phyloP scores from a whole-genome alignment of 2,329 filamentous ascomycete genomes.

The Microdochium nivale region DNA sequence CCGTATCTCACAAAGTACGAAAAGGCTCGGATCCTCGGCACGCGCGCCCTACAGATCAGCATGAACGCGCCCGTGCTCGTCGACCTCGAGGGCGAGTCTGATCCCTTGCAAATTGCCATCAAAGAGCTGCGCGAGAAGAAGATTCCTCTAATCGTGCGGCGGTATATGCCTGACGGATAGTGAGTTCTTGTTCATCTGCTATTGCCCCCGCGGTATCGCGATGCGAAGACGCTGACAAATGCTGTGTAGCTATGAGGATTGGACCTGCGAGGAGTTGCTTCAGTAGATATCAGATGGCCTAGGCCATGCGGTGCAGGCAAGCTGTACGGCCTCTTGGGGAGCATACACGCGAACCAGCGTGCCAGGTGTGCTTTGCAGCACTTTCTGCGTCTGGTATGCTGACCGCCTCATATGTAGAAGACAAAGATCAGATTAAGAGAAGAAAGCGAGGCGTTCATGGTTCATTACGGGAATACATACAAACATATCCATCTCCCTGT shows the following conservation, averaged over 20 bases:
- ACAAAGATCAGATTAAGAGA: background rate
- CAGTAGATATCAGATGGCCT: too few relatives aligned
- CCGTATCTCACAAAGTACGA: constrained; percentile 99
- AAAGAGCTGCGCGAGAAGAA: constrained; percentile 98
- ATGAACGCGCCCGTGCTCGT: constrained; percentile 97
- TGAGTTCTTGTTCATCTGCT: constrained; percentile 39
- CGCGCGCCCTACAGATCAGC: constrained; percentile 90
- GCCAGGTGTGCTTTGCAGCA: too few relatives aligned
- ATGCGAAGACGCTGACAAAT: constrained; percentile 9
- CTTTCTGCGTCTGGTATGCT: background rate
- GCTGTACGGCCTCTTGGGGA: too few relatives aligned
- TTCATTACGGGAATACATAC: constrained; percentile 1
- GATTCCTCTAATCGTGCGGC: constrained; percentile 88
- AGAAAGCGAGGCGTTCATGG: constrained; percentile 1
- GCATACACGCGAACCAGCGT: too few relatives aligned
- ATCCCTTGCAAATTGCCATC: constrained; percentile 93
- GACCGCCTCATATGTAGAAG: background rate
- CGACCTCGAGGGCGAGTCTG: constrained; percentile 93
- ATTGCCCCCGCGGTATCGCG: background rate
- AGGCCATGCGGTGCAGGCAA: too few relatives aligned
- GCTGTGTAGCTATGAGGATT: constrained; percentile 81
- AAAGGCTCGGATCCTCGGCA: constrained; percentile 84
- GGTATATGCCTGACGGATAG: constrained; percentile 95
- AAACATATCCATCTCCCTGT: background rate
- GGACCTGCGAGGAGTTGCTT: constrained; percentile 94